Evolutionary conservation across 2,329 filamentous ascomycete species (phyloP).

Genomic region (Nemania bipapillata): DNA sequence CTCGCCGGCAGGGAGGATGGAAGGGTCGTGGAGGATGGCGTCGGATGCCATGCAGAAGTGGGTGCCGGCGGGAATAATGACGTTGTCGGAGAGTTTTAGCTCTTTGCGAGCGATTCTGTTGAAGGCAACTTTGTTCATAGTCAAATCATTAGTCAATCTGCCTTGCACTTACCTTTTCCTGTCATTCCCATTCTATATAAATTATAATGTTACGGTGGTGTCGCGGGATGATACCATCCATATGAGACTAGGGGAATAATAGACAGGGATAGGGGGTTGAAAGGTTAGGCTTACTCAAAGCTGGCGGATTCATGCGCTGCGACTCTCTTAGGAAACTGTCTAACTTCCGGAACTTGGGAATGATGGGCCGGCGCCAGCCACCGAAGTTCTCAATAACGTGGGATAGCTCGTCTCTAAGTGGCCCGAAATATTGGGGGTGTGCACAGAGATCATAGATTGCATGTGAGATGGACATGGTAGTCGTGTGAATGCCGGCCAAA

Average conservation of each 20-base stretch:
- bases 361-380: neutral
- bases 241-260: too few relatives aligned
- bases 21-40: neutral
- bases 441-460: conserved; percentile 8
- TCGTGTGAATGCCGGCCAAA: conserved; percentile 6
- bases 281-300: neutral
- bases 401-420: neutral
- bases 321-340: conserved; percentile 22
- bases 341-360: neutral
- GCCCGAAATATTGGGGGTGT: conserved; percentile 4
- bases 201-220: too few relatives aligned
- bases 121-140: conserved; percentile 25
- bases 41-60: conserved; percentile 21
- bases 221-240: too few relatives aligned
- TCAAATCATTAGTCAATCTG: too few relatives aligned
- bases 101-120: neutral
- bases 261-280: too few relatives aligned
- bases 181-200: too few relatives aligned
- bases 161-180: too few relatives aligned
- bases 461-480: neutral
- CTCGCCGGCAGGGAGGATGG: too few relatives aligned
- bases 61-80: neutral
- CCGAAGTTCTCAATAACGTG: neutral
- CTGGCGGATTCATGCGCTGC: conserved; percentile 10
- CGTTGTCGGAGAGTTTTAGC: conserved; percentile 5